phyloP scores from a whole-genome alignment of 495 filamentous ascomycete species.

The Penicillium longicatenatum region DNA sequence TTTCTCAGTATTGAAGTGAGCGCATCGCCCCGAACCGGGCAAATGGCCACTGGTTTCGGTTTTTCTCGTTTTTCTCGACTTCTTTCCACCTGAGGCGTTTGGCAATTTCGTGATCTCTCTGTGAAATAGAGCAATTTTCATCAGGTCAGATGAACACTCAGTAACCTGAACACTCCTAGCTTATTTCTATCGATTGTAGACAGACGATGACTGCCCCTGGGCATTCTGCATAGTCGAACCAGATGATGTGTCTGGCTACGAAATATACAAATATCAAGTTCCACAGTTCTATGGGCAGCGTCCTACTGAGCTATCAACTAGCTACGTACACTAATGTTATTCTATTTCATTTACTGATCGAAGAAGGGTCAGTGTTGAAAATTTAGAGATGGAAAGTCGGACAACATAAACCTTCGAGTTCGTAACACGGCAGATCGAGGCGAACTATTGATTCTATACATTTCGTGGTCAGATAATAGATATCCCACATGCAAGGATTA shows the following conservation, averaged over 20 bases:
- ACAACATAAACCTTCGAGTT: too few relatives aligned
- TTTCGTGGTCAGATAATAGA: neutral
- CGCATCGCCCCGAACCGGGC: slow-evolving; percentile 27
- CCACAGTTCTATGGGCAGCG: too few relatives aligned
- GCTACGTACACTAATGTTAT: too few relatives aligned
- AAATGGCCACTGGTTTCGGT: slow-evolving; percentile 25
- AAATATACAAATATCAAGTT: too few relatives aligned
- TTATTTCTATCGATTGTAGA: neutral
- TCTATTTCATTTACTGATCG: too few relatives aligned
- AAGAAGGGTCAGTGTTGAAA: too few relatives aligned
- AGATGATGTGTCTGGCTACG: too few relatives aligned
- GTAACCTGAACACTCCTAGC: neutral
- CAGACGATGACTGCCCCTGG: neutral
- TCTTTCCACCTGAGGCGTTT: slow-evolving; percentile 34
- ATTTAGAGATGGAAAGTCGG: too few relatives aligned
- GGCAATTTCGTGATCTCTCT: slow-evolving; percentile 26
- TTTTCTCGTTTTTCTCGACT: slow-evolving; percentile 14
- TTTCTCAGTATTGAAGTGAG: slow-evolving; percentile 30
- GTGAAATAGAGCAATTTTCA: slow-evolving; percentile 33
- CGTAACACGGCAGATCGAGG: too few relatives aligned
- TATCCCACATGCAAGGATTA: neutral
- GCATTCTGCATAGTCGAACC: too few relatives aligned
- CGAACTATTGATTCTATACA: too few relatives aligned
- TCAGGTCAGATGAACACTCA: slow-evolving; percentile 15
- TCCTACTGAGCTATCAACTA: too few relatives aligned